A percentile compares a stretch with the other conserved stretches of the same genome.
Conservation (phyloP, 352 stramenopile genomes). For the Phytophthora pini region DNA sequence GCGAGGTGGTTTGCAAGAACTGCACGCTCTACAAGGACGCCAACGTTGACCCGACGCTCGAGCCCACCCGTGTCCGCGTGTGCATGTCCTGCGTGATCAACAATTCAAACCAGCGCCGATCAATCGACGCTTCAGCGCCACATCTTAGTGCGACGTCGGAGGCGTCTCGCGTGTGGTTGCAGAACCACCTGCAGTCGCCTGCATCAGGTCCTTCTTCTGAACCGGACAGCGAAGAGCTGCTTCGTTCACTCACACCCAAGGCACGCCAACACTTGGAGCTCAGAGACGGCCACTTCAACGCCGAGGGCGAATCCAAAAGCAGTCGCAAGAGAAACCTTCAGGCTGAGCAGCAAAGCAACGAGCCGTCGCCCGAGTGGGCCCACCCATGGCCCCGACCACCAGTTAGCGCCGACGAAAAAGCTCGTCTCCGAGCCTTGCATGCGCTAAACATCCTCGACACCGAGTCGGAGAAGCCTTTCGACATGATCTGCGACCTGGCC, state of each 20-base stretch:
- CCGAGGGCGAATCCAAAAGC: constrained; percentile 37
- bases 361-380: constrained; percentile 39
- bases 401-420: constrained; percentile 55
- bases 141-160: constrained; percentile 37
- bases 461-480: constrained; percentile 62
- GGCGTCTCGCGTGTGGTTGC: constrained; percentile 61
- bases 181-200: constrained; percentile 71
- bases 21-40: constrained; percentile 83
- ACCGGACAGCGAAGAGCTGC: constrained; percentile 45
- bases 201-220: constrained; percentile 43
- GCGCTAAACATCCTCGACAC: constrained; percentile 70
- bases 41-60: constrained; percentile 50
- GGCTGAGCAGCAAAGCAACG: constrained; percentile 28
- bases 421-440: constrained; percentile 57
- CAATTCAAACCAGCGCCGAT: constrained; percentile 31
- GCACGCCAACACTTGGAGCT: constrained; percentile 23
- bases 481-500: constrained; percentile 83
- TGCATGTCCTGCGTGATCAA: constrained; percentile 84
- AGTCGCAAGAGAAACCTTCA: constrained; percentile 15
- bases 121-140: constrained; percentile 7
- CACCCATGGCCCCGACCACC: constrained; percentile 82
- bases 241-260: constrained; percentile 25
- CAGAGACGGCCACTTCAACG: constrained; percentile 41
- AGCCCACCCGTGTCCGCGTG: constrained; percentile 73
- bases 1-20: constrained; percentile 83